Evolutionary conservation across 371 early-diverging fungal species (phyloP).

Genomic region (Saksenaea oblongispora): DNA sequence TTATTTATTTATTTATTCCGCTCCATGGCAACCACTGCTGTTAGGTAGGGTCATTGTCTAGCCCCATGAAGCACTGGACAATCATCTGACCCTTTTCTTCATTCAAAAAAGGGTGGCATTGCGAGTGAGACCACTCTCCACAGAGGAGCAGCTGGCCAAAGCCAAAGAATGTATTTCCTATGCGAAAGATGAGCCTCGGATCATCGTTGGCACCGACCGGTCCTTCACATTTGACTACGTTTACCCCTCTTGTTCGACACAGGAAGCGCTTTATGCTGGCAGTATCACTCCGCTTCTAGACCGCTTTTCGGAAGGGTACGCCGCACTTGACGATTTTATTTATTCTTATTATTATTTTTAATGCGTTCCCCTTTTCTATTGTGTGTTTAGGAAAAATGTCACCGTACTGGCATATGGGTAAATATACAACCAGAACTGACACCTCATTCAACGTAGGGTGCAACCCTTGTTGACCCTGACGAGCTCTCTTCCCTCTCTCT

Average conservation of each 20-base stretch:
- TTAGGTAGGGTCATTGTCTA: constrained; percentile 16
- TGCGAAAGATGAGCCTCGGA: constrained; percentile 50
- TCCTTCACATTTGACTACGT: constrained; percentile 82
- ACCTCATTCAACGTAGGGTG: not conserved
- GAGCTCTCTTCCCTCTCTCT: not conserved
- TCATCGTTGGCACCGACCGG: constrained; percentile 45
- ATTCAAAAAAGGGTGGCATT: constrained; percentile 51
- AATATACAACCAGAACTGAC: constrained; percentile 27
- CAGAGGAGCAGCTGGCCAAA: constrained; percentile 50
- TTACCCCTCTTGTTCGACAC: constrained; percentile 63
- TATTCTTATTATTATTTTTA: not conserved
- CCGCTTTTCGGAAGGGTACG: constrained; percentile 81
- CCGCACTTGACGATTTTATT: not conserved
- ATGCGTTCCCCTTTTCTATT: not conserved
- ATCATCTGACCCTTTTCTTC: constrained; percentile 1
- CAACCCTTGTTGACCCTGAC: constrained; percentile 4
- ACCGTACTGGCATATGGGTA: constrained; percentile 93
- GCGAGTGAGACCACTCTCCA: constrained; percentile 67
- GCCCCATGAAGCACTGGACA: not conserved
- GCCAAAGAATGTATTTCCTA: constrained; percentile 50
- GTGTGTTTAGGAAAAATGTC: constrained; percentile 59
- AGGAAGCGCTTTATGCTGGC: constrained; percentile 67
- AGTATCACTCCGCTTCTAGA: constrained; percentile 70
- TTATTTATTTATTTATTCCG: constrained; percentile 5
- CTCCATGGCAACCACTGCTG: constrained; percentile 24